These are phyloP conservation scores for Pugionium dolabratum DNA, from an alignment of 345 rosid species.

Conservation along the genomic window DNA sequence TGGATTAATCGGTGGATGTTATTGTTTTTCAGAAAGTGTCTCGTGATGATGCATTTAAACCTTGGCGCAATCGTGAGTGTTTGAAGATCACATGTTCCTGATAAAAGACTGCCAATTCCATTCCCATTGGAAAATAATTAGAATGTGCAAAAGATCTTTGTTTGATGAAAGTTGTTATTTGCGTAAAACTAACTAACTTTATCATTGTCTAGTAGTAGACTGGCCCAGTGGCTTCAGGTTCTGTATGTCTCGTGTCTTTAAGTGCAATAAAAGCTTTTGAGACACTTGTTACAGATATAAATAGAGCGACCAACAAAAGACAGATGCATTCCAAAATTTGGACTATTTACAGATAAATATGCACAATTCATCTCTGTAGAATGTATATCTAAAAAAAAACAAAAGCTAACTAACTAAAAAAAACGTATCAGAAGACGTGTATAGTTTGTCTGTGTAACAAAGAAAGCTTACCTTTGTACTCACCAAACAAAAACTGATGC, in stretches of 20 bases:
- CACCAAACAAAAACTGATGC: constrained; percentile 23
- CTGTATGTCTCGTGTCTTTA: neutral
- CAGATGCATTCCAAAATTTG: constrained; percentile 14
- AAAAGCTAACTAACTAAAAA: neutral
- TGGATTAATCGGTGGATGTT: constrained; percentile 2
- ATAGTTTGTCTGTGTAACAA: neutral
- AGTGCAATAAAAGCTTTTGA: neutral
- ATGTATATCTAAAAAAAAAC: constrained; percentile 7
- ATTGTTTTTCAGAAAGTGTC: constrained; percentile 46
- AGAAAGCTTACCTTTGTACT: constrained; percentile 37
- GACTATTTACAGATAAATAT: constrained; percentile 17
- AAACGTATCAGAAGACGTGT: constrained; percentile 8
- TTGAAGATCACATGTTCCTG: constrained; percentile 33
- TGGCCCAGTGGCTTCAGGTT: neutral
- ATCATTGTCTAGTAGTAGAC: constrained; percentile 6
- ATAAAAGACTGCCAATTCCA: neutral
- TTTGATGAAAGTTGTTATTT: constrained; percentile 1
- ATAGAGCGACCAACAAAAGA: constrained; percentile 4
- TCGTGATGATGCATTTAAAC: constrained; percentile 52
- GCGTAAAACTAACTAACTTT: constrained; percentile 3
- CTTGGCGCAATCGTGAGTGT: constrained; percentile 56
- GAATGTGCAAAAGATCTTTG: neutral
- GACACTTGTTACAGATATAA: neutral
- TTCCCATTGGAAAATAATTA: neutral
- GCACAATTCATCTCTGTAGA: constrained; percentile 23